Evolutionary conservation across 2,329 filamentous ascomycete genomes (phyloP).

Genomic region (Pestalotiopsis sp.): DNA sequence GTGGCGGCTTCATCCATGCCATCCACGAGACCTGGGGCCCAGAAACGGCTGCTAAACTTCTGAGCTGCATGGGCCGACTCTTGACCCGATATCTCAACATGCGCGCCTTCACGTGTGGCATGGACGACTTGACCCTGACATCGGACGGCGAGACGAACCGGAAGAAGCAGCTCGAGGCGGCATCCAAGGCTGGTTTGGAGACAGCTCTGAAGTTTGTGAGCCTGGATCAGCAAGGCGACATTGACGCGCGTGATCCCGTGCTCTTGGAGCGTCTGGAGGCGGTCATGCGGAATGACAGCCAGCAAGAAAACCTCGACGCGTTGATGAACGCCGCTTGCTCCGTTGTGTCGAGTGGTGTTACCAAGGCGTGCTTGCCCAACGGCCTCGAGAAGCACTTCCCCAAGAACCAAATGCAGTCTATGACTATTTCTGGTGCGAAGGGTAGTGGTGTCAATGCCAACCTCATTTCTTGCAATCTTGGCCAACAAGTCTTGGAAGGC

Average conservation of each 20-base stretch:
- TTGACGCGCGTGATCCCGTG: slow-evolving; percentile 65
- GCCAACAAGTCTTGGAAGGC: slow-evolving; percentile 95
- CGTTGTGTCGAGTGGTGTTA: slow-evolving; percentile 77
- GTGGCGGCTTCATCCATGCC: slow-evolving; percentile 86
- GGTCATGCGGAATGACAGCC: slow-evolving; percentile 86
- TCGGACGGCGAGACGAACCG: slow-evolving; percentile 74
- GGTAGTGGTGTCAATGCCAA: slow-evolving; percentile 93
- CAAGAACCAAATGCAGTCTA: slow-evolving; percentile 97
- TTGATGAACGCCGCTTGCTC: slow-evolving; percentile 75
- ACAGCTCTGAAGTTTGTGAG: slow-evolving; percentile 90
- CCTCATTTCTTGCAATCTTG: slow-evolving; percentile 95
- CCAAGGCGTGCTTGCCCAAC: slow-evolving; percentile 75
- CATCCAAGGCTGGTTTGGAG: slow-evolving; percentile 71
- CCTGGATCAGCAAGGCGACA: slow-evolving; percentile 62
- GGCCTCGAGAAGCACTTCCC: slow-evolving; percentile 92
- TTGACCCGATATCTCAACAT: slow-evolving; percentile 90
- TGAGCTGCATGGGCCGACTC: slow-evolving; percentile 87
- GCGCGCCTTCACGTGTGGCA: slow-evolving; percentile 94
- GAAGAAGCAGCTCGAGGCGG: slow-evolving; percentile 67
- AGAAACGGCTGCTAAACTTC: slow-evolving; percentile 79
- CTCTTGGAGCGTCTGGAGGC: slow-evolving; percentile 81
- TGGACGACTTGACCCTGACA: slow-evolving; percentile 91
- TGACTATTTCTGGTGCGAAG: slow-evolving; percentile 97
- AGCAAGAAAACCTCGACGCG: slow-evolving; percentile 88
- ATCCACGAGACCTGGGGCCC: slow-evolving; percentile 94